Percentiles rank a stretch among this genome's conserved stretches.
phyloP scores from a whole-genome alignment of 306 rosid species.

The Acmispon strigosus region DNA sequence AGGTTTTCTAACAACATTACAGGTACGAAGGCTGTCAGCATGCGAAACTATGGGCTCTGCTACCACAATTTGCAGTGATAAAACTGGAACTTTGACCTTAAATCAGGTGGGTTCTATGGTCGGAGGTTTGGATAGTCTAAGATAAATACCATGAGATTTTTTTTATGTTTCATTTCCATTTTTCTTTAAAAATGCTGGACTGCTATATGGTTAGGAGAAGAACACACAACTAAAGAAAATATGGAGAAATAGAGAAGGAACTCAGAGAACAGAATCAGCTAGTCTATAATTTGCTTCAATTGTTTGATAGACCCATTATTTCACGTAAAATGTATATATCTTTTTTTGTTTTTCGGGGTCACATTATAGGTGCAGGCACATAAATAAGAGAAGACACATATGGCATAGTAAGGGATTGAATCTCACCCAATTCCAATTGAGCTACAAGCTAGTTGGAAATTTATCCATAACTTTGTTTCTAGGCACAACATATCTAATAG shows the following conservation, averaged over 20 bases:
- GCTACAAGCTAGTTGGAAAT: not conserved
- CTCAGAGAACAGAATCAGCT: not conserved
- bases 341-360: not conserved
- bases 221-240: not conserved
- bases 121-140: not conserved
- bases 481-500: not conserved
- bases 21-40: conserved; percentile 95
- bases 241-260: not conserved
- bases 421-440: not conserved
- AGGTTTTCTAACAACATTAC: conserved; percentile 22
- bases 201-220: not conserved
- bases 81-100: conserved; percentile 88
- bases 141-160: not conserved
- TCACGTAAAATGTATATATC: not conserved
- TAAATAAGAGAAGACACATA: not conserved
- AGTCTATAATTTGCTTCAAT: not conserved
- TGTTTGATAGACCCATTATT: not conserved
- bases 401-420: not conserved
- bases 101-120: conserved; percentile 47
- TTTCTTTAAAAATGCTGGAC: not conserved
- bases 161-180: not conserved
- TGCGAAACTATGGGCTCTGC: conserved; percentile 99
- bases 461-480: not conserved
- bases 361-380: not conserved
- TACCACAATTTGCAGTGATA: conserved; percentile 91